These are phyloP conservation scores for Zanthoxylum bungeanum DNA, from an alignment of 345 rosid genomes.

Conservation along the genomic window DNA sequence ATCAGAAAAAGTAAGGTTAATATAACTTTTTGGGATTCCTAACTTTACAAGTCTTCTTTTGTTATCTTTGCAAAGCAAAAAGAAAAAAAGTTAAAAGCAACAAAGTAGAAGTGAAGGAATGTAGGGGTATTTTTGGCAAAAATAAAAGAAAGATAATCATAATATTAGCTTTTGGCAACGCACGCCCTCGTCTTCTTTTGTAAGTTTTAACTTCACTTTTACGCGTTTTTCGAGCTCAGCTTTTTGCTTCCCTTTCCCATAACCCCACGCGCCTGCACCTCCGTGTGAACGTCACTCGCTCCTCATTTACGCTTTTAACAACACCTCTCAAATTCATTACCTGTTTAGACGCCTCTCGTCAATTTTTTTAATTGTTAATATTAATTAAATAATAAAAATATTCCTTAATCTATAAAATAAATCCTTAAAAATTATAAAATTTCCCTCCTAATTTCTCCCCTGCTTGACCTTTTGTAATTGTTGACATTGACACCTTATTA, in stretches of 20 bases:
- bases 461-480: no score
- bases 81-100: neutral
- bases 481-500: no score
- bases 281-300: no score
- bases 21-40: conserved; percentile 20
- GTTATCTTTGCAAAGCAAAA: neutral
- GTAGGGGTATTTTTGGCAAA: neutral
- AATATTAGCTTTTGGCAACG: conserved; percentile 43
- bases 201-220: conserved; percentile 55
- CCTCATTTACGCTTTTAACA: no score
- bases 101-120: neutral
- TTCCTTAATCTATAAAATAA: no score
- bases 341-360: no score
- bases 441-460: no score
- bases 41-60: conserved; percentile 15
- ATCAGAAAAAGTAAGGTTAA: neutral
- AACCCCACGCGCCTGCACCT: no score
- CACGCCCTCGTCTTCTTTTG: conserved; percentile 69
- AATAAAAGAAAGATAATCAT: conserved; percentile 8
- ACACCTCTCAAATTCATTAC: no score
- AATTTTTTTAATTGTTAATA: no score
- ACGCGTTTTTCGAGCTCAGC: conserved; percentile 64
- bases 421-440: no score
- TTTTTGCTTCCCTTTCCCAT: neutral
- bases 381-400: no score